Conservation (phyloP, 208 protist species). For the Crithidia bombi region DNA sequence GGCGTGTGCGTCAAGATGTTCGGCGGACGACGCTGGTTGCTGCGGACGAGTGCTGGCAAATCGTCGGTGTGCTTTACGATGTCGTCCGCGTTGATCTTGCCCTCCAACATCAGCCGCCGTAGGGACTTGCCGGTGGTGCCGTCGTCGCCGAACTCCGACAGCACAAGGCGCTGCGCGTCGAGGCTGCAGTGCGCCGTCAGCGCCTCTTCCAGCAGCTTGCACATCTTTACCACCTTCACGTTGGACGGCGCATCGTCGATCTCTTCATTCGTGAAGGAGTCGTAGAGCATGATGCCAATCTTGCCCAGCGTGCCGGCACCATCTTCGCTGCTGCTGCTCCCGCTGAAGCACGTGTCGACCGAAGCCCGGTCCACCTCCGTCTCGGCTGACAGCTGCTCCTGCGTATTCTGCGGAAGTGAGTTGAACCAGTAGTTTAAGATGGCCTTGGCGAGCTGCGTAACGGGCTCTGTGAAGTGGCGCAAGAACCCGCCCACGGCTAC, state of each 20-base stretch:
- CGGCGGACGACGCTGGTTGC: slow-evolving; percentile 23
- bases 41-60: slow-evolving; percentile 38
- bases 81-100: slow-evolving; percentile 51
- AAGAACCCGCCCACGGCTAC: slow-evolving; percentile 64
- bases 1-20: slow-evolving; percentile 22
- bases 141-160: slow-evolving; percentile 37
- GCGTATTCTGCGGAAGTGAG: slow-evolving; percentile 45
- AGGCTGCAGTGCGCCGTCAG: slow-evolving; percentile 31
- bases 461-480: slow-evolving; percentile 38
- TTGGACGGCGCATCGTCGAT: slow-evolving; percentile 45
- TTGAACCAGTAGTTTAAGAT: slow-evolving; percentile 82
- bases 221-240: slow-evolving; percentile 40
- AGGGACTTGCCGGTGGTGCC: slow-evolving; percentile 42
- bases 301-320: slow-evolving; percentile 39
- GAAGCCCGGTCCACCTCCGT: slow-evolving; percentile 58
- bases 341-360: slow-evolving; percentile 43
- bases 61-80: slow-evolving; percentile 44
- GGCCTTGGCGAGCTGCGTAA: slow-evolving; percentile 55
- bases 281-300: slow-evolving; percentile 65
- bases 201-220: slow-evolving; percentile 41
- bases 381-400: slow-evolving; percentile 42
- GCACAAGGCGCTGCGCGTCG: slow-evolving; percentile 46
- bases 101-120: slow-evolving; percentile 56
- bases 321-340: slow-evolving; percentile 29
- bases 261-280: slow-evolving; percentile 78